Evolutionary conservation across 345 rosid genomes (phyloP).

Genomic region (Camelina laxa): DNA sequence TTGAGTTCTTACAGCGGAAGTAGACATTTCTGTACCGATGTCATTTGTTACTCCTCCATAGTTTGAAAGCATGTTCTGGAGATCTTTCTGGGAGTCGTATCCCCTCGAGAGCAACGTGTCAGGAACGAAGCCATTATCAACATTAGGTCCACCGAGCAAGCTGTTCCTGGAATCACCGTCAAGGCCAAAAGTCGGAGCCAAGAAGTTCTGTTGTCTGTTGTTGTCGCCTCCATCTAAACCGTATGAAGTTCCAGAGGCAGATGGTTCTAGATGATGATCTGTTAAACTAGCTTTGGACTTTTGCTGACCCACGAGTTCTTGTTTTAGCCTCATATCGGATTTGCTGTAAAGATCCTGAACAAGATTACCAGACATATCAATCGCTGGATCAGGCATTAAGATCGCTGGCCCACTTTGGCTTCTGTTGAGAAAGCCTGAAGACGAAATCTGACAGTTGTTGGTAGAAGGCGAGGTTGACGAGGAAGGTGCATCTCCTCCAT

Average conservation of each 20-base stretch:
- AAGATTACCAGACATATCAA: conserved; percentile 61
- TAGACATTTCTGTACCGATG: conserved; percentile 87
- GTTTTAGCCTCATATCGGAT: conserved; percentile 51
- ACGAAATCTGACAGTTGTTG: conserved; percentile 77
- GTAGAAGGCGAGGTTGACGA: conserved; percentile 97
- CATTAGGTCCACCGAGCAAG: conserved; percentile 64
- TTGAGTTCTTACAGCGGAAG: conserved; percentile 88
- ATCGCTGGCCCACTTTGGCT: conserved; percentile 64
- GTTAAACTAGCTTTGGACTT: conserved; percentile 67
- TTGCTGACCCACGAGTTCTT: conserved; percentile 61
- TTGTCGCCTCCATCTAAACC: conserved; percentile 69
- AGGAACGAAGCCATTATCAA: conserved; percentile 67
- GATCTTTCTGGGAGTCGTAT: conserved; percentile 92
- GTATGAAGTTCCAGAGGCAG: conserved; percentile 92
- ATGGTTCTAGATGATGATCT: conserved; percentile 91
- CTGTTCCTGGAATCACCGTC: conserved; percentile 75
- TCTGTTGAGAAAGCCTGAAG: conserved; percentile 68
- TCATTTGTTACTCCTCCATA: conserved; percentile 79
- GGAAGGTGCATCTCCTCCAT: conserved; percentile 93
- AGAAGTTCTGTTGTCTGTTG: conserved; percentile 73
- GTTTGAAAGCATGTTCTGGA: conserved; percentile 85
- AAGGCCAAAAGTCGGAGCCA: conserved; percentile 71
- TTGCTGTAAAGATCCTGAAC: conserved; percentile 75
- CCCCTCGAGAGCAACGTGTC: conserved; percentile 85
- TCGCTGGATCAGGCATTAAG: conserved; percentile 56